phyloP scores from a whole-genome alignment of 2,329 filamentous ascomycete genomes.

The Paracoccidioides brasiliensis region DNA sequence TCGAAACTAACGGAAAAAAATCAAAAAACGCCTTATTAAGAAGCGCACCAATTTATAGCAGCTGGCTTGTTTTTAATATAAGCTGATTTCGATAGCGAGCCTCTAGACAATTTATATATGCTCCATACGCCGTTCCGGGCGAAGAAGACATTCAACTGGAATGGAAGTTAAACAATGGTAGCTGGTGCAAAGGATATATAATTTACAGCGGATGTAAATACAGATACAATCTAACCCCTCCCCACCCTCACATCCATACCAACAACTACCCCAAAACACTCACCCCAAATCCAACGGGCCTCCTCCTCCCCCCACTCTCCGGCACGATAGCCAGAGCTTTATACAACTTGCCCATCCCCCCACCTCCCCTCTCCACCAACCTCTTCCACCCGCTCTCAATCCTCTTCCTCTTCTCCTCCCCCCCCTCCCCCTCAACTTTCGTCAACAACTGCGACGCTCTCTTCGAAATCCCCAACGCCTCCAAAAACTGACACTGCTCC shows the following conservation, averaged over 20 bases:
- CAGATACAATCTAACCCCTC: neutral
- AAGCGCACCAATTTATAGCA: neutral
- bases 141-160: neutral
- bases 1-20: too few species aligned
- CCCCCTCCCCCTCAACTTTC: constrained; percentile 24
- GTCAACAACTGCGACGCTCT: constrained; percentile 55
- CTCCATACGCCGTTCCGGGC: neutral
- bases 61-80: neutral
- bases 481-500: constrained; percentile 68
- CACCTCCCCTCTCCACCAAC: constrained; percentile 66
- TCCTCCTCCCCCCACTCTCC: constrained; percentile 57
- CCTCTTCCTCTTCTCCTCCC: constrained; percentile 42
- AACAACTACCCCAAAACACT: constrained; percentile 23
- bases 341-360: constrained; percentile 89
- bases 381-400: constrained; percentile 66
- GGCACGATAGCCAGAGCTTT: constrained; percentile 87
- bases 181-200: neutral
- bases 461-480: constrained; percentile 69
- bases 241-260: neutral
- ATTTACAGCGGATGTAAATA: neutral
- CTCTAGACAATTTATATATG: neutral
- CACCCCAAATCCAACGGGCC: constrained; percentile 87
- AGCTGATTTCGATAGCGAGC: neutral
- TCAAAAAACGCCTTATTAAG: too few species aligned
- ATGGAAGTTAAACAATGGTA: neutral